Evolutionary conservation across 2,329 filamentous ascomycete genomes (phyloP).

Genomic region (Arthrobotrys conoides): DNA sequence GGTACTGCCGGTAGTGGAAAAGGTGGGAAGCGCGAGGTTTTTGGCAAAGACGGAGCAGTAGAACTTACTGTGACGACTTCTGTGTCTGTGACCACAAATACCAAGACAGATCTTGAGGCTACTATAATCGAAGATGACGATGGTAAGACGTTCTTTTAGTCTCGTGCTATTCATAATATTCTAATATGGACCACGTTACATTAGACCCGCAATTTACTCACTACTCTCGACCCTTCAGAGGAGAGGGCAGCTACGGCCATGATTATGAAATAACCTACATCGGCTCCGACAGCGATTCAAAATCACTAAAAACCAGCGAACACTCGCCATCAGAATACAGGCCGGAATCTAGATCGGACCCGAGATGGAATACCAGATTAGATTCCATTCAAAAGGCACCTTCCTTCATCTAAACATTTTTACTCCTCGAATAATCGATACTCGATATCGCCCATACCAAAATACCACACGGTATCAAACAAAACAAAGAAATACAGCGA

Average conservation of each 20-base stretch:
- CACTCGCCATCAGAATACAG: conserved; percentile 58
- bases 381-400: conserved; percentile 53
- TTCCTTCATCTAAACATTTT: conserved; percentile 42
- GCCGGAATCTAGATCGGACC: conserved; percentile 53
- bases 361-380: conserved; percentile 51
- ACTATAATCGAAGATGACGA: conserved; percentile 58
- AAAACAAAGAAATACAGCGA: not conserved
- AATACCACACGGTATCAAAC: not conserved
- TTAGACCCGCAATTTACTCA: conserved; percentile 50
- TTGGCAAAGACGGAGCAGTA: conserved; percentile 50
- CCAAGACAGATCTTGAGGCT: conserved; percentile 54
- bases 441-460: not conserved
- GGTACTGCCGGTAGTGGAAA: conserved; percentile 29
- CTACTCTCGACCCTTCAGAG: conserved; percentile 52
- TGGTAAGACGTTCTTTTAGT: conserved; percentile 17
- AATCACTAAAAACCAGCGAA: conserved; percentile 52
- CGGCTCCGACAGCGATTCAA: conserved; percentile 54
- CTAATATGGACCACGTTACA: not conserved
- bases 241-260: conserved; percentile 47
- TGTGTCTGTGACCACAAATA: conserved; percentile 53
- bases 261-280: conserved; percentile 57
- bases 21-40: conserved; percentile 42
- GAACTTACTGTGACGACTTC: conserved; percentile 56
- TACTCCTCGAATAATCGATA: not conserved
- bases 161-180: not conserved